phyloP scores from a whole-genome alignment of 2,329 filamentous ascomycete genomes.

The Venturiaceae sp. region DNA sequence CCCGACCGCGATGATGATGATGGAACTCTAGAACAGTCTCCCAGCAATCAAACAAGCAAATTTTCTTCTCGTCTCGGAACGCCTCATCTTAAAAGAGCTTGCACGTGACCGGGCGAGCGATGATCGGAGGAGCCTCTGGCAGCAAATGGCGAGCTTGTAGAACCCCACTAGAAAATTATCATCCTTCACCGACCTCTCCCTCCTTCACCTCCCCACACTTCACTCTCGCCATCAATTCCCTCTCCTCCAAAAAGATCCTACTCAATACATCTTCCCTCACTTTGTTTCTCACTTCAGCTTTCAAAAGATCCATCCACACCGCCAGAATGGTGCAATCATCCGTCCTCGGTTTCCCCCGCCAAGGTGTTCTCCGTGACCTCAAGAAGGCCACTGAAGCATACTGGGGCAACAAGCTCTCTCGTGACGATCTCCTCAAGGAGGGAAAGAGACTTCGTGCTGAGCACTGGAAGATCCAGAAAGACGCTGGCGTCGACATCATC shows the following conservation, averaged over 20 bases:
- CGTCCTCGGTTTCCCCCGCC: slow-evolving; percentile 96
- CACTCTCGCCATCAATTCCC: neutral
- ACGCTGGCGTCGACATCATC: slow-evolving; percentile 94
- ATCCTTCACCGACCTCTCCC: neutral
- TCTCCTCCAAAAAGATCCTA: neutral
- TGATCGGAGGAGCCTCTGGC: neutral
- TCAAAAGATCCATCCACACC: neutral
- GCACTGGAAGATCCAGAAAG: slow-evolving; percentile 99
- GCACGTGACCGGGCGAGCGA: too few relatives aligned
- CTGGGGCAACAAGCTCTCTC: slow-evolving; percentile 92
- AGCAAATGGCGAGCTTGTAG: neutral
- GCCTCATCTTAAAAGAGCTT: too few relatives aligned
- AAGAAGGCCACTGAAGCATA: slow-evolving; percentile 99
- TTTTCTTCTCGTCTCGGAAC: neutral
- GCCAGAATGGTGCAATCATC: slow-evolving; percentile 45
- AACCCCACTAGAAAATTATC: neutral
- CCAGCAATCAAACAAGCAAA: neutral
- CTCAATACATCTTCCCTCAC: neutral
- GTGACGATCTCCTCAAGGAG: slow-evolving; percentile 82
- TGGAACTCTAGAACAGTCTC: neutral
- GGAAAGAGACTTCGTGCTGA: slow-evolving; percentile 92
- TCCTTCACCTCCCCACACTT: neutral
- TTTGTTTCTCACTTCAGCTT: neutral
- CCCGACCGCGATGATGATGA: neutral
- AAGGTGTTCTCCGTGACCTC: slow-evolving; percentile 96